These are phyloP conservation scores for Pseudogymnoascus sp. DNA, from an alignment of 2,329 filamentous ascomycete species.

Conservation along the genomic window DNA sequence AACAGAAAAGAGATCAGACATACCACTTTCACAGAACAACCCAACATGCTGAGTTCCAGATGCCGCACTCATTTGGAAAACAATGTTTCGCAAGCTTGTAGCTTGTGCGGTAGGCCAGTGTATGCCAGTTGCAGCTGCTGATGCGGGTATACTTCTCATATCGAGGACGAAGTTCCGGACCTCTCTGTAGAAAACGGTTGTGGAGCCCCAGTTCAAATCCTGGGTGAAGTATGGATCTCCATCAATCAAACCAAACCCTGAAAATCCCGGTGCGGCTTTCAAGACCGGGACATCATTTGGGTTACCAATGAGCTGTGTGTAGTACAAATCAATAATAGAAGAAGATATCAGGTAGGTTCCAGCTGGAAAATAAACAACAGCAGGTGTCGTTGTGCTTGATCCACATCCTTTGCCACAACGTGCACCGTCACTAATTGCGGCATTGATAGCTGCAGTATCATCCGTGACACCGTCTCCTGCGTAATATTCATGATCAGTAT, in stretches of 20 bases:
- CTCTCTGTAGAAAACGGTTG: constrained; percentile 56
- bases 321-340: constrained; percentile 21
- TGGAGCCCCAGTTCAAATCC: constrained; percentile 64
- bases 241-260: constrained; percentile 78
- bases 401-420: constrained; percentile 24
- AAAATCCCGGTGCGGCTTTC: constrained; percentile 49
- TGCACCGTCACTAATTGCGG: constrained; percentile 22
- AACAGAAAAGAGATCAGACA: constrained; percentile 37
- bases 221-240: constrained; percentile 67
- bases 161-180: constrained; percentile 58
- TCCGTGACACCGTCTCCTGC: constrained; percentile 54
- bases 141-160: constrained; percentile 27
- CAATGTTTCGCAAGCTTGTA: constrained; percentile 52
- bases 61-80: constrained; percentile 46
- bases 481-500: background rate
- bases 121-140: constrained; percentile 32
- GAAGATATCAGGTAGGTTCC: constrained; percentile 31
- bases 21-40: constrained; percentile 45
- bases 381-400: constrained; percentile 43
- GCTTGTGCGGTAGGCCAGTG: constrained; percentile 48
- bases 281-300: constrained; percentile 16
- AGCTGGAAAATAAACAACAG: constrained; percentile 48
- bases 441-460: constrained; percentile 79
- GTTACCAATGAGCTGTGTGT: constrained; percentile 24
- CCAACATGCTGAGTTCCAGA: constrained; percentile 35